phyloP scores from a whole-genome alignment of 129 eudicot genomes.

The Heracleum sosnowskyi region DNA sequence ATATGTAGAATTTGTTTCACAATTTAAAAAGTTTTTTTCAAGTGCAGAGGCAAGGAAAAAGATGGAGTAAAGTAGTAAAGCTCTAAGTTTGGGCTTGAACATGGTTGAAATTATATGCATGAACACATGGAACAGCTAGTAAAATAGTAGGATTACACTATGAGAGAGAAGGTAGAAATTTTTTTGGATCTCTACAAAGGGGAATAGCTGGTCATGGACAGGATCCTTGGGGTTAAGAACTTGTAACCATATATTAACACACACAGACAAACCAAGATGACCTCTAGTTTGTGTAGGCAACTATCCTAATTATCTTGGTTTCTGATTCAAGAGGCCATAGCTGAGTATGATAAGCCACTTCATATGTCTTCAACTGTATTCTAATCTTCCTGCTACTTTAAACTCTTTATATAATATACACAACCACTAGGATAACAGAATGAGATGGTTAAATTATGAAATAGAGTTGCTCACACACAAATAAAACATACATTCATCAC shows the following conservation, averaged over 20 bases:
- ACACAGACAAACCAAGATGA: neutral
- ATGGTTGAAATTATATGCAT: constrained; percentile 14
- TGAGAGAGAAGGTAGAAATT: constrained; percentile 16
- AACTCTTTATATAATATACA: neutral
- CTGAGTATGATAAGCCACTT: constrained; percentile 1
- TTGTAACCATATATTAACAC: neutral
- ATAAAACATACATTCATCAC: constrained; percentile 8
- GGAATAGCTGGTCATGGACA: constrained; percentile 29
- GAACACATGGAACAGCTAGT: constrained; percentile 8
- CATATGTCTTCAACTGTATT: neutral
- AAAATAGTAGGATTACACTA: constrained; percentile 2
- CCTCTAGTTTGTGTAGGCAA: constrained; percentile 17
- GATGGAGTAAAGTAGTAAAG: constrained; percentile 13
- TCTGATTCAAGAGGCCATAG: neutral
- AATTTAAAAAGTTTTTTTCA: constrained; percentile 20
- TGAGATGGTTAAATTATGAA: neutral
- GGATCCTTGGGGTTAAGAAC: constrained; percentile 28
- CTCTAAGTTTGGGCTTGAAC: constrained; percentile 15
- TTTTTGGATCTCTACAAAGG: constrained; percentile 36
- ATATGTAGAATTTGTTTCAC: constrained; percentile 16
- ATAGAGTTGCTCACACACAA: neutral
- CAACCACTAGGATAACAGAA: constrained; percentile 3
- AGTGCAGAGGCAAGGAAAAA: constrained; percentile 14
- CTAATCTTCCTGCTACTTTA: constrained; percentile 9
- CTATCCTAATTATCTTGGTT: neutral